Base-by-base conservation (phyloP, 148 eudicot genomes). In the Diospyros kaki region DNA sequence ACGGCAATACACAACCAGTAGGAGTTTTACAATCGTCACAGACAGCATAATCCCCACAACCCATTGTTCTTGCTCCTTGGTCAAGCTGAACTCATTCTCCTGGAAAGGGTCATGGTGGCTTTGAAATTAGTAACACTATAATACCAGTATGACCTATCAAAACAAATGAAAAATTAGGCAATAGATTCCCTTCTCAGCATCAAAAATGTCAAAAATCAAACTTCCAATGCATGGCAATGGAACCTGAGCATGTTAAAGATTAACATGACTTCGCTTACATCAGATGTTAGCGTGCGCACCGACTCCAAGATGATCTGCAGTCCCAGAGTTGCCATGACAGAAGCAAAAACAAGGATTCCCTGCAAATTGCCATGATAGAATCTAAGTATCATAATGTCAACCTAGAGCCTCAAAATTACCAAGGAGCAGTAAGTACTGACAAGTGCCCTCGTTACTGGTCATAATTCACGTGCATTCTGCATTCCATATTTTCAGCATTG, bases 321-420 rank as follows among this genome's bases (percentile, higher is more conserved):
- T 52, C 98, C 98, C 17, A 95, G 79, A 43, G 98, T 95, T 67
- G 98, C 98, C 97, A 92, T 92, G 61, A 95, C 92, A 66, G 98
- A 93, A 74, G 98, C 98, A 88, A 95, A 92, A 59, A 95, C 95
- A 70, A 95, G 90, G 40, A 95, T 95, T 55, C 98, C 98, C 87
- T 87, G 80, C 80, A 77, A 70, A 58, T 54, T 48, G 4, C 9
- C 17, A 71, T 11, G n/a, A 18, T 10, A 45, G 39, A 41, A 56
- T 38, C 15, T 66, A 13, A 74, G 71, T 66, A 63, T 52, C 68
- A 40, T 2, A 64, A 54, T 42, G n/a, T 50, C 17, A 43, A 58
- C 11, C 58, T 64, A 17, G 40, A 43, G 52, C 42, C 10, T n/a
- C 42, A 40, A 15, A 42, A 5, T 11, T 11, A 52, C 10, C 6